These are phyloP conservation scores for Epicoccum sorghinum DNA, from an alignment of 2,329 filamentous ascomycete species.

Conservation along the genomic window DNA sequence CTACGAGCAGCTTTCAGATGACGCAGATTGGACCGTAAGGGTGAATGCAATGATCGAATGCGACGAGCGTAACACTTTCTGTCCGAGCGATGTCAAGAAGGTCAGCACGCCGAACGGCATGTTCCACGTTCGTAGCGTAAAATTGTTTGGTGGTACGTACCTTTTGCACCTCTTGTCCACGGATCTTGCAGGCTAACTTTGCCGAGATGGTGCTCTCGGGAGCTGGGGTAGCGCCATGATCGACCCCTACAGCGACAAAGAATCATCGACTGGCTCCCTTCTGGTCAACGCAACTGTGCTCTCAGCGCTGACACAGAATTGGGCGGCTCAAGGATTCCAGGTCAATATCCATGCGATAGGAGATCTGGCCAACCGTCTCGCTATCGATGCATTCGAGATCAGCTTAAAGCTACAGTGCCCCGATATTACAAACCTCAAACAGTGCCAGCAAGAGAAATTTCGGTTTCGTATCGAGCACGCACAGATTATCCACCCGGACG, in stretches of 20 bases:
- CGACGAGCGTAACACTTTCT: constrained; percentile 67
- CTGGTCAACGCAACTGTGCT: constrained; percentile 69
- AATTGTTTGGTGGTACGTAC: constrained; percentile 68
- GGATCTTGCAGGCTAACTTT: constrained; percentile 18
- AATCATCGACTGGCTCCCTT: constrained; percentile 66
- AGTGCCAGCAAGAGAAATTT: constrained; percentile 62
- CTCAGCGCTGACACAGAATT: constrained; percentile 59
- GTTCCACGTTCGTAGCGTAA: constrained; percentile 67
- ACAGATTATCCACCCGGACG: constrained; percentile 71
- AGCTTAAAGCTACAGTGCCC: constrained; percentile 63
- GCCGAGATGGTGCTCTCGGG: constrained; percentile 69
- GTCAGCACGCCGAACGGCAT: constrained; percentile 56
- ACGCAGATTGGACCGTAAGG: constrained; percentile 64
- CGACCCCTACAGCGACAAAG: constrained; percentile 71
- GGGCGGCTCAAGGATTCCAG: constrained; percentile 68
- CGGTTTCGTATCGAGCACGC: constrained; percentile 74
- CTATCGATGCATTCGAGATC: constrained; percentile 66
- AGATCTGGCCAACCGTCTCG: constrained; percentile 69
- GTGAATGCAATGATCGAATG: constrained; percentile 75
- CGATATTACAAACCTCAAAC: constrained; percentile 31
- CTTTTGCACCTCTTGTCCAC: not conserved
- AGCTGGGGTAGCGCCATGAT: constrained; percentile 75
- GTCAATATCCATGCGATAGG: constrained; percentile 77
- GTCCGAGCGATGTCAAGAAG: constrained; percentile 57
- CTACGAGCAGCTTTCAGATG: constrained; percentile 58